Base-by-base conservation (phyloP, 2,329 filamentous ascomycete species). In the Thielaviopsis ethacetica region DNA sequence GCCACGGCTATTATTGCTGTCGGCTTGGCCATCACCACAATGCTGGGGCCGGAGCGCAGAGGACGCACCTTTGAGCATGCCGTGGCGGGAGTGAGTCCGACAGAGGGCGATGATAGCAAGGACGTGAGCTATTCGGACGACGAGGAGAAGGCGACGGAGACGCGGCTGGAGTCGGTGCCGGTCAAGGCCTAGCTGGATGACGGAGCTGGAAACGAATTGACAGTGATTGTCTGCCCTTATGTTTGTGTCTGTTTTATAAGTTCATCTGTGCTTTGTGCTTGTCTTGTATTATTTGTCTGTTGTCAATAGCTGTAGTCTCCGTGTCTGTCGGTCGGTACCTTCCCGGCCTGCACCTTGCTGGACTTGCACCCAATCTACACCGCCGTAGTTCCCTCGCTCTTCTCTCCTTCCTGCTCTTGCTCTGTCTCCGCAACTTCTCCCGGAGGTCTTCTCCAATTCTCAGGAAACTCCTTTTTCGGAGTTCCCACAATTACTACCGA, bases 1-100 rank as follows among this genome's bases (percentile, higher is more conserved):
- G 85, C 83, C 3, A 90, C 86, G 2, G 86, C 83, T 1, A 90
- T 91, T 64, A 88, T 90, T 63, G 84, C 82, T 0, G 53, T 80
- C 0, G 86, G 85, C 1, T 89, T 91, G 62, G 74, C 77, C 12
- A 66, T 84, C 22, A 88, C 85, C 0, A 80, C 82, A 4, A 80
- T 84, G 30, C 66, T 90, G 58, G 87, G 87, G 0, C 86, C 85
- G 0, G 87, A 91, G 77, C 85, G 83, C 71, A 77, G 83, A 53
- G 87, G 86, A 1, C 75, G 84, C 19, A 74, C 78, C 60, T 90
- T 91, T 64, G 85, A 88, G 67, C 72, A 76, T 59, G 79, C 76
- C 0, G 68, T 74, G 17, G 71, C 71, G 7, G 72, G 72, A 57
- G 63, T 71, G 1, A 17, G 19, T 1, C 34, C 54, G 19, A 50